Evolutionary conservation across 345 rosid genomes (phyloP).

Genomic region (Erysimum cheiranthoides): DNA sequence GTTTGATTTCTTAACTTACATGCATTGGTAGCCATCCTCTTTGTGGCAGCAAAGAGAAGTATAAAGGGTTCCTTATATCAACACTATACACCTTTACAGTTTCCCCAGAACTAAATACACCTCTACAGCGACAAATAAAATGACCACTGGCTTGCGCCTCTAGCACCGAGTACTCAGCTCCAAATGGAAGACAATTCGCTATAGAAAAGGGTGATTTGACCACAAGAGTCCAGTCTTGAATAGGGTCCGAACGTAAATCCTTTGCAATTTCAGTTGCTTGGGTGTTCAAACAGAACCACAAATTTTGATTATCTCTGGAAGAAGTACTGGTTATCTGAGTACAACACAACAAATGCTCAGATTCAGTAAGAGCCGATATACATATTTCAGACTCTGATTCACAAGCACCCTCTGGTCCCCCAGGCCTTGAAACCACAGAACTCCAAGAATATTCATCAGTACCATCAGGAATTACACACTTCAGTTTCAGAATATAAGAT

Average conservation of each 20-base stretch:
- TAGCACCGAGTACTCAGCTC: constrained; percentile 78
- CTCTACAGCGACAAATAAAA: constrained; percentile 66
- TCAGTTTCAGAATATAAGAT: constrained; percentile 63
- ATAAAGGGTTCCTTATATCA: constrained; percentile 72
- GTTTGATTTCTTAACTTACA: constrained; percentile 51
- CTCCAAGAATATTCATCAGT: constrained; percentile 83
- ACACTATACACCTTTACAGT: constrained; percentile 76
- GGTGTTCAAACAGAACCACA: constrained; percentile 85
- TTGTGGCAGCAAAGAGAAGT: constrained; percentile 81
- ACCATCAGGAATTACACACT: constrained; percentile 56
- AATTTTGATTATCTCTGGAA: constrained; percentile 53
- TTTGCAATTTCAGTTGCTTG: constrained; percentile 84
- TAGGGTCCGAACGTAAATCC: constrained; percentile 74
- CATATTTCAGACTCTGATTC: constrained; percentile 60
- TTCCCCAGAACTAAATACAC: constrained; percentile 68
- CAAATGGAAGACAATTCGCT: constrained; percentile 84
- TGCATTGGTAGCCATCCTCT: constrained; percentile 85
- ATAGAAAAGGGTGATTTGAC: constrained; percentile 84
- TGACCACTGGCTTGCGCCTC: constrained; percentile 75
- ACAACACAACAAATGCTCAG: constrained; percentile 78
- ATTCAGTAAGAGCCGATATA: constrained; percentile 71
- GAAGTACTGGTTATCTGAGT: constrained; percentile 65
- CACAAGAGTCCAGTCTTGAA: constrained; percentile 89
- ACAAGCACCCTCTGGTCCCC: constrained; percentile 44
- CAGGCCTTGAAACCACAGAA: constrained; percentile 61